Base-by-base conservation (phyloP, 2,329 filamentous ascomycete species). In the Phaeoacremonium minimum region DNA sequence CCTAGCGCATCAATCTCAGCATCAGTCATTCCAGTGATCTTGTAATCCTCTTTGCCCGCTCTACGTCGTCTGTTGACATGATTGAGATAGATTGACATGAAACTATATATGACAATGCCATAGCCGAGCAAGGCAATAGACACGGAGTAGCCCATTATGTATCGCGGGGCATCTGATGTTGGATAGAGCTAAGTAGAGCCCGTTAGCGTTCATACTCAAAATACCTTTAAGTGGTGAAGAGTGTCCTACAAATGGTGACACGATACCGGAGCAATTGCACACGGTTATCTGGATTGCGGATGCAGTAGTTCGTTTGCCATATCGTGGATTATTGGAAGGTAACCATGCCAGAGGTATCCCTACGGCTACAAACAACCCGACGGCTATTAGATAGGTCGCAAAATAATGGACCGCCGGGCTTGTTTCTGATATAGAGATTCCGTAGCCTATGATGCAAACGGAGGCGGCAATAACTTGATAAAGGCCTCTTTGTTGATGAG, bases 291-390 rank as follows among this genome's bases (percentile, higher is more conserved):
- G 83, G 53, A 88, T 53, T 0, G 82, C 85, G 2, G 77, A 85
- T 0, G 81, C 83, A 0, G 82, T 84, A 0, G 84, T 84, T 19
- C 85, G 69, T 57, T 89, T 90, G 8, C 84, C 85, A 46, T 88
- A 90, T 7, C 85, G 69, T 2, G 86, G 85, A 13, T 75, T 72
- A 41, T 88, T 89, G 14, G 74, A 80, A 1, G 83, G 74, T 28
- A 83, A 48, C 73, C 74, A 78, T 20, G 73, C 73, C n/a, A 78
- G 50, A 5, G 74, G 74, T 40, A 78, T 45, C 0, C 74, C 73
- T 4, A 77, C 73, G 4, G 72, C 57, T 15, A 76, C 64, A 46
- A 89, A 91, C 4, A 91, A 55, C 0, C 85, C 86, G 41, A 79
- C 70, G 0, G 85, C 85, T 1, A 89, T 76, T n/a, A 91, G 62